phyloP scores from a whole-genome alignment of 2,329 filamentous ascomycete genomes.

The Colletotrichum musicola region DNA sequence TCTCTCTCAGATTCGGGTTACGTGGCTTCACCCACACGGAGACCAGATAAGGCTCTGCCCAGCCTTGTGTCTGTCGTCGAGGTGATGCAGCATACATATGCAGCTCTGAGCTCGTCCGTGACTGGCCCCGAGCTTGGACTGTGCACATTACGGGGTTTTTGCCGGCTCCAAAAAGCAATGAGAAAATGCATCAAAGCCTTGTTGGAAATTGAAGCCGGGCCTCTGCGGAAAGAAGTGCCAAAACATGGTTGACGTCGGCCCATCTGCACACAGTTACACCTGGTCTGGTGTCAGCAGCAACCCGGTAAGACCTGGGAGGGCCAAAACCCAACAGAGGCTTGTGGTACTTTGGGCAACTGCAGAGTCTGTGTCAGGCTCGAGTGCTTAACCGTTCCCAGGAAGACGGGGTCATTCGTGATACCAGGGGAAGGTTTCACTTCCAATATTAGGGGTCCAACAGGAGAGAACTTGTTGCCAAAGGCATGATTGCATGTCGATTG shows the following conservation, averaged over 20 bases:
- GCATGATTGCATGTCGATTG: conserved; percentile 11
- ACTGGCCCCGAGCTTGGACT: conserved; percentile 4
- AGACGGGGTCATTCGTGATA: conserved; percentile 10
- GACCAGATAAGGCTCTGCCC: conserved; percentile 14
- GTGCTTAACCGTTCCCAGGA: conserved; percentile 11
- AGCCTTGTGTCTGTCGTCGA: background rate
- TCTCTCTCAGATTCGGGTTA: conserved; percentile 43
- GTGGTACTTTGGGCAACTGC: conserved; percentile 23
- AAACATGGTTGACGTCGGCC: conserved; percentile 2
- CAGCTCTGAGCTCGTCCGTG: background rate
- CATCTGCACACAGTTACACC: background rate
- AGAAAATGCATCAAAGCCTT: background rate
- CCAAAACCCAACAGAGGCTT: conserved; percentile 6
- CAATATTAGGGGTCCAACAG: conserved; percentile 2
- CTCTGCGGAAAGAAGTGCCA: background rate
- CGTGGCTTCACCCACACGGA: conserved; percentile 38
- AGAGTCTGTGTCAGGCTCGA: conserved; percentile 23
- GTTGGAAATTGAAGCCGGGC: background rate
- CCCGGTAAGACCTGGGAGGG: conserved; percentile 1
- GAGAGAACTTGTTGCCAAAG: conserved; percentile 6
- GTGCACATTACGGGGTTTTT: background rate
- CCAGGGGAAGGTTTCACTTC: background rate
- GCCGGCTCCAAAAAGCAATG: background rate
- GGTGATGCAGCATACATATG: conserved; percentile 9
- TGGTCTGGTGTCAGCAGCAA: conserved; percentile 10